Evolutionary conservation across 805 yeast genomes (phyloP), one percentile per base, ranked within the genome.

Genomic region (Saccharomycopsis fermentans): DNA sequence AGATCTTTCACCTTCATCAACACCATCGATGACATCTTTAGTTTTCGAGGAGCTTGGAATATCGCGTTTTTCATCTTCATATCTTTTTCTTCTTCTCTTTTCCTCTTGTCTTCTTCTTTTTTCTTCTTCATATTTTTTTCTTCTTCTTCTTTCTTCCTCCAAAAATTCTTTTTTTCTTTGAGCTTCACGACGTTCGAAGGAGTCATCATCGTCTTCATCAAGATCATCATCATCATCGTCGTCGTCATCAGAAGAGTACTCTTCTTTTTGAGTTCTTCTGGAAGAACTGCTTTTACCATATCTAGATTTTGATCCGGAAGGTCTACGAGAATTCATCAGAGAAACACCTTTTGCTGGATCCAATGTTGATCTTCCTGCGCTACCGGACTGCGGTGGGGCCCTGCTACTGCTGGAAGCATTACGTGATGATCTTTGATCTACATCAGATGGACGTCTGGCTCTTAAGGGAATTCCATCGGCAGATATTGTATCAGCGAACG

Each of bases 401-500:
- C 26, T 39, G 35, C 11, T 39, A 27, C 17, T 39, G 39, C n/a
- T 29, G 16, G 53, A 16, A 12, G 26, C 11, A 19, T 27, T 50
- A 6, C 37, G 37, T 4, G n/a, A 16, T 4, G 52, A 4, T 50
- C 37, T 16, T 29, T 32, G 37, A 19, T 50, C 53, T 4, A 17
- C 14, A 5, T 50, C 37, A 29, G 50, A 43, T 1, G 58, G 52
- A 35, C 29, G 40, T 17, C 56, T 36, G 26, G 56, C 24, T 36
- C 47, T 52, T 39, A 34, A 37, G 11, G 56, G 56, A 8, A 50
- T 17, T 37, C 47, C 55, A 14, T 59, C 60, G 4, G 55, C 16
- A 9, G 62, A 37, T 27, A 60, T 52, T 3, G 63, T 60, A 39
- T 61, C 62, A 16, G 60, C 37, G 39, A 61, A 61, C 4, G 63